Evolutionary conservation across 1,139 yeast genomes (phyloP), one percentile per base, ranked within the genome.

Genomic region (Yamadazyma atmosphaerica): DNA sequence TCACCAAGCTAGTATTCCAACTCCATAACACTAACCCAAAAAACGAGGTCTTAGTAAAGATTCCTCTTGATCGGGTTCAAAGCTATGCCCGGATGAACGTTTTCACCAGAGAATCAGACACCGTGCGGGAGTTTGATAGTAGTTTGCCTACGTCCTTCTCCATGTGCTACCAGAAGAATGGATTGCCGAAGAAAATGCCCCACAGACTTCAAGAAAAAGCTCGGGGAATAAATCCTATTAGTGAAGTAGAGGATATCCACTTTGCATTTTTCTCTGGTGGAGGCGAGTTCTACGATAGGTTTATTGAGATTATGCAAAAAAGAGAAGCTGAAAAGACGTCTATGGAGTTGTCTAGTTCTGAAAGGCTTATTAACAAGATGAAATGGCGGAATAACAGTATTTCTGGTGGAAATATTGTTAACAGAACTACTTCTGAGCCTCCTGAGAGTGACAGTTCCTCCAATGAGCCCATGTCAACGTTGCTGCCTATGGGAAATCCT

Each of bases 1-100:
- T 90, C 35, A 86, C 86, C 45, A 86, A 86, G 52, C 82, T 84
- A 41, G 80, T 87, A 2, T 90, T 90, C 59, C 66, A 63, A 41
- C 49, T 63, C 25, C 72, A 89, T 6, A 75, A 84, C 36, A 70
- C 86, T 35, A 86, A 86, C 55, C 68, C 74, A 29, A 83, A 83
- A 14, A 83, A 83, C 49, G 83, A 83, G 45, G 95, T 88, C 8
- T 76, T 86, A 27, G 68, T 90, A 12, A 85, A 85, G 50, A 78
- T 90, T 7, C 97, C 98, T 0, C 57, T 86, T 18, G 75, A 72
- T 30, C 83, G 82, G 50, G 67, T 90, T n/a, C 54, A 80, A 11
- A 87, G 83, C 47, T 57, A 79, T 25, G 86, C 12, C 4, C 12
- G 34, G n/a, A 30, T 19, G 33, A 30, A 30, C 14, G 4, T 30